These are phyloP conservation scores for Medicago truncatula DNA, from an alignment of 306 rosid species.

Conservation along the genomic window DNA sequence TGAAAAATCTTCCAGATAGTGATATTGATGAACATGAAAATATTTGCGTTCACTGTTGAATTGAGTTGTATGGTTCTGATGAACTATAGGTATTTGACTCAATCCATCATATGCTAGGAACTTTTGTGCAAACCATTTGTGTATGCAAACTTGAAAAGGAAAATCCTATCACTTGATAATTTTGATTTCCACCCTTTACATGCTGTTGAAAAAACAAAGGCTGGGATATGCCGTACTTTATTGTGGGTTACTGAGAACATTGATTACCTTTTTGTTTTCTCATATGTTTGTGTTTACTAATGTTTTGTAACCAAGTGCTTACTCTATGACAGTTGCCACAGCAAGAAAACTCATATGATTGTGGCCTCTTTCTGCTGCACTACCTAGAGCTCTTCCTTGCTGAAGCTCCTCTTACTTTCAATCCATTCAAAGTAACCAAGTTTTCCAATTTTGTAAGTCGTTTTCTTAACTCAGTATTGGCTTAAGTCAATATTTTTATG, in stretches of 20 bases:
- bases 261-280: conserved; percentile 7
- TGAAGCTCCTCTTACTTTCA: conserved; percentile 82
- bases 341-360: conserved; percentile 91
- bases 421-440: conserved; percentile 72
- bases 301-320: conserved; percentile 38
- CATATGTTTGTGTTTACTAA: neutral
- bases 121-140: conserved; percentile 16
- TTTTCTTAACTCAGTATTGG: conserved; percentile 38
- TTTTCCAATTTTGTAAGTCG: conserved; percentile 81
- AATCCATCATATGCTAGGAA: conserved; percentile 21
- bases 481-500: conserved; percentile 1
- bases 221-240: neutral
- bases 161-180: conserved; percentile 25
- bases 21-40: conserved; percentile 11
- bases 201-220: neutral
- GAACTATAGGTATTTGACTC: conserved; percentile 14
- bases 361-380: conserved; percentile 95
- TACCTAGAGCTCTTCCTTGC: conserved; percentile 86
- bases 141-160: conserved; percentile 19
- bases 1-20: neutral
- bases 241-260: conserved; percentile 14
- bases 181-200: neutral
- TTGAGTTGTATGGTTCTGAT: neutral
- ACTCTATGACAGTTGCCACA: conserved; percentile 79
- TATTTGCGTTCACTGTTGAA: conserved; percentile 1